Conservation (phyloP, 2,329 filamentous ascomycete species). For the Scortechinia acanthostroma region DNA sequence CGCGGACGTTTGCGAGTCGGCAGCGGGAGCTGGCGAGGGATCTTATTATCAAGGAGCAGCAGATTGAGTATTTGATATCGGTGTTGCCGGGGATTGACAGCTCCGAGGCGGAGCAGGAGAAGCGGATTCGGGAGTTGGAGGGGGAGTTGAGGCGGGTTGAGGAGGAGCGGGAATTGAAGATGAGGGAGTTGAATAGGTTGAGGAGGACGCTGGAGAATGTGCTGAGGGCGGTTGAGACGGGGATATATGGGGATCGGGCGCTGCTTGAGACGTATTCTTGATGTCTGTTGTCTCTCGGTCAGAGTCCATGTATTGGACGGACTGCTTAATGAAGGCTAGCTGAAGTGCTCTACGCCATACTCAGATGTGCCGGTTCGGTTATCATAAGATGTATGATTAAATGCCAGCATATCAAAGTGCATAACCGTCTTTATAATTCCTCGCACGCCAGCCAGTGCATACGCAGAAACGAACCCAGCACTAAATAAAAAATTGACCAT, state of each 20-base stretch:
- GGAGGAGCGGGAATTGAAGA: neutral
- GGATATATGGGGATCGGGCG: neutral
- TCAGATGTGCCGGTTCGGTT: no score
- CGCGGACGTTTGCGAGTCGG: conserved; percentile 27
- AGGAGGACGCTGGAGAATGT: conserved; percentile 2
- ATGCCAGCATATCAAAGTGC: no score
- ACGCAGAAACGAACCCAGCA: no score
- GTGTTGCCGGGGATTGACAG: conserved; percentile 33
- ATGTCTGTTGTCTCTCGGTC: no score
- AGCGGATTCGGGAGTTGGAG: conserved; percentile 20
- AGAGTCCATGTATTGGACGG: no score
- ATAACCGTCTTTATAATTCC: no score
- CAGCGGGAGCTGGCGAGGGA: conserved; percentile 37
- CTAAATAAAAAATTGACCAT: no score
- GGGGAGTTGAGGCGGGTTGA: neutral
- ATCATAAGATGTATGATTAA: no score
- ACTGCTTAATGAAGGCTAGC: no score
- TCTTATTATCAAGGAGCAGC: conserved; percentile 36
- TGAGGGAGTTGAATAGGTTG: neutral
- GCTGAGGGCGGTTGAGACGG: neutral
- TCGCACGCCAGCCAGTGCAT: no score
- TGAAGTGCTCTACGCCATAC: no score
- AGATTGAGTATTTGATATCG: conserved; percentile 37
- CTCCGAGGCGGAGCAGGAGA: conserved; percentile 31
- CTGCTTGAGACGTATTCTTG: no score